phyloP scores from a whole-genome alignment of 1,284 basidiomycete genomes.

The Ganoderma boninense region DNA sequence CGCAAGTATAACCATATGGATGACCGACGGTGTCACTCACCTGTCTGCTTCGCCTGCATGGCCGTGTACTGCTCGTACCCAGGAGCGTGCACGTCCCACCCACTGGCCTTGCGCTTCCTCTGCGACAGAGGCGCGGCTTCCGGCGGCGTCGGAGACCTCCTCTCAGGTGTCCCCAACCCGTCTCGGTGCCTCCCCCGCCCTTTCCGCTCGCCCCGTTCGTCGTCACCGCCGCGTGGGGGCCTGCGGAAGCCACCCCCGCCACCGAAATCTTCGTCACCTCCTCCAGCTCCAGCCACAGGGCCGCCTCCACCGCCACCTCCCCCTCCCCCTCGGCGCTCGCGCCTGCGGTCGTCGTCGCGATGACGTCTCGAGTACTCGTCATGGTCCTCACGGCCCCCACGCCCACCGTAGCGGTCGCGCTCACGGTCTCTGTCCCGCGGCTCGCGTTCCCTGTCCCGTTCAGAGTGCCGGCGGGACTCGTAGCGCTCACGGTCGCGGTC shows the following conservation, averaged over 20 bases:
- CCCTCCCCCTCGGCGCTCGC: constrained; percentile 39
- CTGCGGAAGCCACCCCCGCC: constrained; percentile 42
- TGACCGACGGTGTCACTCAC: constrained; percentile 51
- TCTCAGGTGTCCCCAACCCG: constrained; percentile 73
- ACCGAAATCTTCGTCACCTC: constrained; percentile 40
- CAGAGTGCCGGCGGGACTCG: constrained; percentile 40
- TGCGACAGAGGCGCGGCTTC: constrained; percentile 86
- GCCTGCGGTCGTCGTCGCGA: constrained; percentile 52
- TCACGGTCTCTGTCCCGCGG: constrained; percentile 55
- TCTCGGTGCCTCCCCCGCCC: constrained; percentile 46
- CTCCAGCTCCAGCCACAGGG: constrained; percentile 28
- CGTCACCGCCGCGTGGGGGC: constrained; percentile 37
- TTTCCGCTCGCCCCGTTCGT: constrained; percentile 48
- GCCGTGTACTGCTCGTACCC: constrained; percentile 96
- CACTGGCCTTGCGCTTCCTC: constrained; percentile 86
- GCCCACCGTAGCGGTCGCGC: constrained; percentile 41
- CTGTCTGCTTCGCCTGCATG: constrained; percentile 96
- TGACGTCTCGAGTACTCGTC: constrained; percentile 48
- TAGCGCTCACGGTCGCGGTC: constrained; percentile 50
- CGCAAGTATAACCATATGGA: neutral
- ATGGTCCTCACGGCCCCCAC: constrained; percentile 49
- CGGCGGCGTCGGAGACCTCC: constrained; percentile 91
- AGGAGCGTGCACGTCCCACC: constrained; percentile 96
- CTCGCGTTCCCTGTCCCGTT: constrained; percentile 47
- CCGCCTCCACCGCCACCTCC: constrained; percentile 37